A percentile compares a stretch with the other conserved stretches of the same genome.
Conservation (phyloP, 805 yeast species). For the Pichia californica region DNA sequence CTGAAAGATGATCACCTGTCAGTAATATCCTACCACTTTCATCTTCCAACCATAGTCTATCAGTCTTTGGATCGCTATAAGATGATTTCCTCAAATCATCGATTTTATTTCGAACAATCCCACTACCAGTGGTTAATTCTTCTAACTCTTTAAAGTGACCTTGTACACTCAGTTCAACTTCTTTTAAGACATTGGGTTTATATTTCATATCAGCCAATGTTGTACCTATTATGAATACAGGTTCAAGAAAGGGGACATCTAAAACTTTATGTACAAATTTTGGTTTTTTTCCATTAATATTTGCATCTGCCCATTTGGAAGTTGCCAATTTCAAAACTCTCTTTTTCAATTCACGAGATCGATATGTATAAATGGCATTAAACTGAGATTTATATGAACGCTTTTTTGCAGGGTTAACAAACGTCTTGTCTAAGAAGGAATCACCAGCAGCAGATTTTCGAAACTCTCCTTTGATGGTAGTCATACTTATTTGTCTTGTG, state of each 20-base stretch:
- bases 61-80: slow-evolving; percentile 51
- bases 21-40: slow-evolving; percentile 83
- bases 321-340: slow-evolving; percentile 40
- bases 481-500: not conserved
- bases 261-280: slow-evolving; percentile 42
- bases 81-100: slow-evolving; percentile 31
- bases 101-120: slow-evolving; percentile 17
- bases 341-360: slow-evolving; percentile 44
- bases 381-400: slow-evolving; percentile 52
- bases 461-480: not conserved
- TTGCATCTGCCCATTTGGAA: slow-evolving; percentile 35
- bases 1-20: slow-evolving; percentile 54
- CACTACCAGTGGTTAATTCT: slow-evolving; percentile 5
- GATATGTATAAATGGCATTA: slow-evolving; percentile 46
- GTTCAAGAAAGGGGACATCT: slow-evolving; percentile 54
- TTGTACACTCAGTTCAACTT: slow-evolving; percentile 57
- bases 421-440: slow-evolving; percentile 15
- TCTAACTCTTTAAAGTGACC: slow-evolving; percentile 37
- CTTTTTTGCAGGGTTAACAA: slow-evolving; percentile 14
- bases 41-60: slow-evolving; percentile 75
- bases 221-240: slow-evolving; percentile 84
- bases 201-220: slow-evolving; percentile 75
- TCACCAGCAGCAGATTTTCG: not conserved
- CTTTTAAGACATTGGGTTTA: slow-evolving; percentile 80
- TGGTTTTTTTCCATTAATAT: slow-evolving; percentile 29